phyloP scores from a whole-genome alignment of 2,329 filamentous ascomycete species.

The Helotiales sp. region DNA sequence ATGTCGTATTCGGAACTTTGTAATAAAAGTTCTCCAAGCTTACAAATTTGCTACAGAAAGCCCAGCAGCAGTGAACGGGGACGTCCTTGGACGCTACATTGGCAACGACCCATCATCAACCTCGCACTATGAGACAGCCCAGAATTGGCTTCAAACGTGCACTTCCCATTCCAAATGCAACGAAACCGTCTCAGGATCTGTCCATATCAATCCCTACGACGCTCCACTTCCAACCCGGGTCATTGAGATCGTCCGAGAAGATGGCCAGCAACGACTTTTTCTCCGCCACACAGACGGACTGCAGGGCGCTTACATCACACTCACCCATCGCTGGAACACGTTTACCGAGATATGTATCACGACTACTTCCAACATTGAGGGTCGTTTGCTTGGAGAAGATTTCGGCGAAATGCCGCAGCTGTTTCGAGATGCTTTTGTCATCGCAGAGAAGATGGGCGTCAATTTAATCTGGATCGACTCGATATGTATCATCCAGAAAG shows the following conservation, averaged over 20 bases:
- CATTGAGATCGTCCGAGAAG: constrained; percentile 10
- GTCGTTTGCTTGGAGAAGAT: background rate
- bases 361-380: constrained; percentile 1
- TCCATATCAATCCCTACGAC: background rate
- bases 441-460: constrained; percentile 5
- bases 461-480: constrained; percentile 24
- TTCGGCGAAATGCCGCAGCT: constrained; percentile 1
- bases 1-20: too few relatives aligned
- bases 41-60: background rate
- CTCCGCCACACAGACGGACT: constrained; percentile 12
- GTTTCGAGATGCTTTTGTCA: constrained; percentile 9
- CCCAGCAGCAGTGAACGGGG: constrained; percentile 7
- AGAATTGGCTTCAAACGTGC: constrained; percentile 11
- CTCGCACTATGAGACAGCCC: background rate
- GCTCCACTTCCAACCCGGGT: constrained; percentile 3
- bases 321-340: constrained; percentile 19
- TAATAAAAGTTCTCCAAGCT: too few relatives aligned
- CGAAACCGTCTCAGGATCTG: constrained; percentile 11
- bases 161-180: constrained; percentile 15
- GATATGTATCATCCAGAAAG: constrained; percentile 22
- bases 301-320: constrained; percentile 9
- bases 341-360: background rate
- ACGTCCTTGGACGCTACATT: constrained; percentile 12
- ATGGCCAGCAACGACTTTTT: background rate
- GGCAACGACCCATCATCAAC: constrained; percentile 5